These are phyloP conservation scores for Agrostemma githago DNA, from an alignment of 148 eudicot species.

Conservation along the genomic window DNA sequence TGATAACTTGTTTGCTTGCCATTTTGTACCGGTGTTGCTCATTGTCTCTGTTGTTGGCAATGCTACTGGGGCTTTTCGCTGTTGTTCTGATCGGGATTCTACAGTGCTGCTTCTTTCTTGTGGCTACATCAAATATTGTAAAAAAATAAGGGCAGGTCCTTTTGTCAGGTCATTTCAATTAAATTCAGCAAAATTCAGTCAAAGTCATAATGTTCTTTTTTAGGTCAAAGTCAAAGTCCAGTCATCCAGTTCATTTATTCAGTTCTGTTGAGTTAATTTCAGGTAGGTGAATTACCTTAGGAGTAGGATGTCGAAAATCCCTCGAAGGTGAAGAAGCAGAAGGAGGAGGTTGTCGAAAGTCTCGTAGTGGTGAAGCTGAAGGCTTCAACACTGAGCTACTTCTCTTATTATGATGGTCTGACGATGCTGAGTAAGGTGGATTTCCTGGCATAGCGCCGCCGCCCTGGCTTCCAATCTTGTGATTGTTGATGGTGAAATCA, in stretches of 20 bases:
- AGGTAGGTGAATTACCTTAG: conserved; percentile 43
- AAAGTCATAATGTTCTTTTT: no score
- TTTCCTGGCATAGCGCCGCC: conserved; percentile 20
- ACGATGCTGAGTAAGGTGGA: not conserved
- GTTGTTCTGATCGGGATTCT: conserved; percentile 32
- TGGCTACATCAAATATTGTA: conserved; percentile 18
- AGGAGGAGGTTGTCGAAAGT: conserved; percentile 36
- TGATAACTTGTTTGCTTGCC: conserved; percentile 76
- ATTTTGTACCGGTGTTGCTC: conserved; percentile 31
- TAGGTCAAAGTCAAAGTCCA: no score
- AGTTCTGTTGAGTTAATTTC: no score
- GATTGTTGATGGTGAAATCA: conserved; percentile 47
- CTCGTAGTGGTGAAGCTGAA: conserved; percentile 54
- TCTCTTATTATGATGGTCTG: conserved; percentile 27
- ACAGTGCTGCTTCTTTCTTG: conserved; percentile 36
- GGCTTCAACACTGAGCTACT: conserved; percentile 38
- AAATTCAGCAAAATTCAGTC: no score
- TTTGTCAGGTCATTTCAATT: no score
- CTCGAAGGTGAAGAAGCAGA: conserved; percentile 70
- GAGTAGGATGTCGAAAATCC: conserved; percentile 52
- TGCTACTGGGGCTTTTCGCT: conserved; percentile 26
- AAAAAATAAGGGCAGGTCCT: not conserved
- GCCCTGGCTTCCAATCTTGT: conserved; percentile 10
- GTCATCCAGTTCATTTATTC: no score
- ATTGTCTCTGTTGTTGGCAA: conserved; percentile 26